phyloP scores from a whole-genome alignment of 257 asterid genomes.

The Fraxinus quadrangulata region DNA sequence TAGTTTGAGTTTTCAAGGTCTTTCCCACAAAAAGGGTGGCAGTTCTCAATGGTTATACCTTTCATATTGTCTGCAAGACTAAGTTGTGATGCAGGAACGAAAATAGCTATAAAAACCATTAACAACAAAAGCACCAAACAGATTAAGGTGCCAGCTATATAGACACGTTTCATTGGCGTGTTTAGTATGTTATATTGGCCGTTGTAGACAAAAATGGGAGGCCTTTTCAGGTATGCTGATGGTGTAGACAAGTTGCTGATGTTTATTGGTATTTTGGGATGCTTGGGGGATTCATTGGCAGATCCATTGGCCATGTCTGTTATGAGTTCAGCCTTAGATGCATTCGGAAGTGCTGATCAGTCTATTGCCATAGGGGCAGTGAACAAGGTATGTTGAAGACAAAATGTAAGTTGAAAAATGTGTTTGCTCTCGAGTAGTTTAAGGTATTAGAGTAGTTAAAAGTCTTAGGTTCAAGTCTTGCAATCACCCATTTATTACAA shows the following conservation, averaged over 20 bases:
- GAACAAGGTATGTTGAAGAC: conserved; percentile 27
- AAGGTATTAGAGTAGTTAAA: not conserved
- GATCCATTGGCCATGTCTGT: conserved; percentile 36
- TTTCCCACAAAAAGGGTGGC: not conserved
- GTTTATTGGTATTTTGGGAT: conserved; percentile 32
- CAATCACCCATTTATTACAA: not conserved
- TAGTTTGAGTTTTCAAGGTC: not conserved
- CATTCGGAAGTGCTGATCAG: conserved; percentile 38
- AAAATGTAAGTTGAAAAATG: not conserved
- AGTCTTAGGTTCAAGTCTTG: not conserved
- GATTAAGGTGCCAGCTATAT: not conserved
- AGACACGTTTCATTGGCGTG: not conserved
- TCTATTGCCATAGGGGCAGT: conserved; percentile 30
- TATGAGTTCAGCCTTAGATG: conserved; percentile 43
- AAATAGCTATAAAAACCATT: not conserved
- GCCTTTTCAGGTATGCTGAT: conserved; percentile 42
- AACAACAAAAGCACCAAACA: not conserved
- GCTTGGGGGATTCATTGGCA: conserved; percentile 42
- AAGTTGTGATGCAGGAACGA: not conserved
- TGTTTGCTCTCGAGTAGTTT: not conserved
- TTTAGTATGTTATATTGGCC: not conserved
- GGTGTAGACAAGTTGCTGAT: conserved; percentile 35
- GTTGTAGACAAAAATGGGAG: conserved; percentile 24
- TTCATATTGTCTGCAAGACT: not conserved
- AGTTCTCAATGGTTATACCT: not conserved